A percentile compares a stretch with the other conserved stretches of the same genome.
Conservation (phyloP, 768 basidiomycete species). For the Tylopilus rubrobrunneus region DNA sequence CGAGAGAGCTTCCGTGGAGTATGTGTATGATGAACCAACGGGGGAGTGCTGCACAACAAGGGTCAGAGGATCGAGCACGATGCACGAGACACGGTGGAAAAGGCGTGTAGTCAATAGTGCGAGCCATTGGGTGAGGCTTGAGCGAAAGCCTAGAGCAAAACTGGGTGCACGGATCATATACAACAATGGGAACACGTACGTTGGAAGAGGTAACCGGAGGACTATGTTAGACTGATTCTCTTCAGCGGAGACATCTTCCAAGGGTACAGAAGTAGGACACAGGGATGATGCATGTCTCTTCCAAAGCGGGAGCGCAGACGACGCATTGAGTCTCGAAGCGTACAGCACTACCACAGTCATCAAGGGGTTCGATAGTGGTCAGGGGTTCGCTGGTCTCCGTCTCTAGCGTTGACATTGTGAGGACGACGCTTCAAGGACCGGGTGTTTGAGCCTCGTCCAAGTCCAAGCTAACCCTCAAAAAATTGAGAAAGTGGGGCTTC, state of each 20-base stretch:
- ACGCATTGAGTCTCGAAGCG: constrained; percentile 73
- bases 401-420: constrained; percentile 13
- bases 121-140: constrained; percentile 38
- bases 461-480: too few species aligned
- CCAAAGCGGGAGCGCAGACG: constrained; percentile 66
- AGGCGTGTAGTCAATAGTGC: constrained; percentile 32
- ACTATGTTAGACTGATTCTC: constrained; percentile 44
- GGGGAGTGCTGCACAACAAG: neutral
- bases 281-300: constrained; percentile 33
- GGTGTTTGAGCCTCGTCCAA: too few species aligned
- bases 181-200: constrained; percentile 36
- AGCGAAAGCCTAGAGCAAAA: constrained; percentile 38
- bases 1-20: constrained; percentile 20
- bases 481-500: too few species aligned
- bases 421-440: neutral
- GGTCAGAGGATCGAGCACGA: constrained; percentile 29
- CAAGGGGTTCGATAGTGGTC: constrained; percentile 8
- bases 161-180: neutral
- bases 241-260: constrained; percentile 18
- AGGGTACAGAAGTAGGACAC: constrained; percentile 19
- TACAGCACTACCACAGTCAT: constrained; percentile 37
- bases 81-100: constrained; percentile 57
- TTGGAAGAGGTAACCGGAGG: constrained; percentile 60
- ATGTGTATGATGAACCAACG: constrained; percentile 12
- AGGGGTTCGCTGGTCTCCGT: neutral